phyloP scores from a whole-genome alignment of 805 yeast species.

The Lipomyces starkeyi region DNA sequence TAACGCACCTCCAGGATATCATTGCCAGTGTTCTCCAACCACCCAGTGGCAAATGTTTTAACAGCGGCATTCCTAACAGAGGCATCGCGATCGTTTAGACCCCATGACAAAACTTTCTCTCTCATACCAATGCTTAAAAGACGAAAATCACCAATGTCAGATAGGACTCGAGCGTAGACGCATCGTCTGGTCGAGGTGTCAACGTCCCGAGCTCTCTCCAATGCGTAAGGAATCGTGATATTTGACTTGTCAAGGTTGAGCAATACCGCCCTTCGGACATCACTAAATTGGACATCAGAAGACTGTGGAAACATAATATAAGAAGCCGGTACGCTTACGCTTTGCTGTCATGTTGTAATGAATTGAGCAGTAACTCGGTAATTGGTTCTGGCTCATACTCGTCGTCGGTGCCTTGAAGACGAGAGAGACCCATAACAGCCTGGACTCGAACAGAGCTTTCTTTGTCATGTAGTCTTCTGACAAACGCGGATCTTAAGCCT shows the following conservation, averaged over 20 bases:
- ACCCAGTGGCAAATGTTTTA: slow-evolving; percentile 68
- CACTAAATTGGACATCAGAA: slow-evolving; percentile 50
- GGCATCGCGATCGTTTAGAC: slow-evolving; percentile 83
- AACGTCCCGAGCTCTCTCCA: slow-evolving; percentile 84
- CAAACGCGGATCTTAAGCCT: slow-evolving; percentile 63
- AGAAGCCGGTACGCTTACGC: slow-evolving; percentile 40
- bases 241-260: slow-evolving; percentile 66
- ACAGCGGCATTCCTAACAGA: slow-evolving; percentile 73
- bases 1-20: slow-evolving; percentile 62
- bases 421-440: slow-evolving; percentile 77
- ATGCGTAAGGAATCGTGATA: slow-evolving; percentile 60
- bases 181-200: slow-evolving; percentile 73
- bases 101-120: slow-evolving; percentile 78
- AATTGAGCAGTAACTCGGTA: slow-evolving; percentile 54
- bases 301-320: neutral
- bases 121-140: slow-evolving; percentile 60
- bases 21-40: slow-evolving; percentile 73
- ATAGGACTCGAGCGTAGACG: slow-evolving; percentile 70
- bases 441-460: slow-evolving; percentile 82
- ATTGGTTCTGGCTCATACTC: slow-evolving; percentile 50
- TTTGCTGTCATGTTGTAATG: slow-evolving; percentile 76
- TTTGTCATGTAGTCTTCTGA: slow-evolving; percentile 64
- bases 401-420: slow-evolving; percentile 69
- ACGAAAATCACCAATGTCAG: slow-evolving; percentile 68
- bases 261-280: slow-evolving; percentile 85